Evolutionary conservation across 768 basidiomycete genomes (phyloP), one percentile per base, ranked within the genome.

Genomic region (Glaciozyma martinii): DNA sequence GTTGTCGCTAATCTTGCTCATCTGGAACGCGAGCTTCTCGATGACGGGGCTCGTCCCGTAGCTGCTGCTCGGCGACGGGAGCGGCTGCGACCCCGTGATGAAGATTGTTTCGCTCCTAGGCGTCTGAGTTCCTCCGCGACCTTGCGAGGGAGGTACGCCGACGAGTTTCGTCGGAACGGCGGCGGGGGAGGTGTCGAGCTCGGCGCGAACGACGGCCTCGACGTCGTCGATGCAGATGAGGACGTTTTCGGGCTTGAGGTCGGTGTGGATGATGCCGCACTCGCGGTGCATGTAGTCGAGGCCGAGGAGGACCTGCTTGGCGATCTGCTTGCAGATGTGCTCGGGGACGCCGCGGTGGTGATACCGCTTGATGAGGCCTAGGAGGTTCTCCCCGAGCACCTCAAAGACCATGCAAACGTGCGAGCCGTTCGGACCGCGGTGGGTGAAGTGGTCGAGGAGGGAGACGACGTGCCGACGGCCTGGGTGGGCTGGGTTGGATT

Each of bases 341-440:
- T 90, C 89, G 19, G 94, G 93, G 1, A 98, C 93, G 69, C 94
- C 94, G 73, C 94, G 92, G 79, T 91, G 92, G 80, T 98, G 93
- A 79, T 98, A 91, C 16, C 94, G 84, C 78, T 95, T 97, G 82
- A 98, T 95, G 72, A 99, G 83, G 7, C 79, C 92, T 3, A 98
- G 83, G 3, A 99, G 80, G 76, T 94, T 97, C 78, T 99, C 94
- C 66, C 94, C 95, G 13, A 99, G 83, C 30, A 98, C 95, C 77
- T 99, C 95, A 74, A 97, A 97, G 19, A 93, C 89, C 95, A 99
- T 98, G 82, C 95, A 98, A 71, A 99, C 89, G 78, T 99, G 95
- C 21, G 84, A 86, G 44, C 95, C 95, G 76, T 99, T 95, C 15
- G 92, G 92, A 2, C 95, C 95, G 66, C 88, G 88, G 78, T 98